Percentiles rank a stretch among this genome's conserved stretches.
Conservation (phyloP, 768 basidiomycete species). For the Gloeostereum incarnatum region DNA sequence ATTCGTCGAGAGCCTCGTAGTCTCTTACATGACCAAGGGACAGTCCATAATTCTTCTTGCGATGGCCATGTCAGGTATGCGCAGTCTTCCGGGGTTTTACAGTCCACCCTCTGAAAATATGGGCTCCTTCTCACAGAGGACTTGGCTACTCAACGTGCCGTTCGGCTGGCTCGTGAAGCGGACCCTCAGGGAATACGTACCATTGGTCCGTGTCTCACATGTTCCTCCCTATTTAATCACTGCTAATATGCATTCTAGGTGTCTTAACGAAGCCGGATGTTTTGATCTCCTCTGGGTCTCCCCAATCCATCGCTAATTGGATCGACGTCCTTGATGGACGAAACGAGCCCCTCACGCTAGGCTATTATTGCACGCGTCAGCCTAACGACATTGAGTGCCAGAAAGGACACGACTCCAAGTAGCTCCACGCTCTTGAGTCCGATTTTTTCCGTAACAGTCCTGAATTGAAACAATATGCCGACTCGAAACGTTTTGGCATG, state of each 20-base stretch:
- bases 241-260: constrained; percentile 13
- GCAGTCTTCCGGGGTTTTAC: too few relatives aligned
- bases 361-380: constrained; percentile 21
- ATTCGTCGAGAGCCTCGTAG: too few relatives aligned
- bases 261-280: constrained; percentile 36
- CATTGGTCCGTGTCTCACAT: too few relatives aligned
- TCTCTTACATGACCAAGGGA: too few relatives aligned
- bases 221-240: too few relatives aligned
- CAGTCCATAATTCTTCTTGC: too few relatives aligned
- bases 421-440: background rate
- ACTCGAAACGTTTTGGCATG: background rate
- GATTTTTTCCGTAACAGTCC: background rate
- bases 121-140: too few relatives aligned
- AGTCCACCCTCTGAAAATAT: too few relatives aligned
- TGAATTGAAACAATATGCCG: background rate
- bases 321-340: constrained; percentile 18
- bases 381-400: constrained; percentile 15
- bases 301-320: constrained; percentile 18
- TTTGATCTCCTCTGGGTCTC: constrained; percentile 17
- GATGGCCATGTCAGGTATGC: too few relatives aligned
- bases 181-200: too few relatives aligned
- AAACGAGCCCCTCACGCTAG: constrained; percentile 16
- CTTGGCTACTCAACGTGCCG: too few relatives aligned
- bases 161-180: too few relatives aligned
- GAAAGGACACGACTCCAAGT: constrained; percentile 7